These are phyloP conservation scores for Scopulariopsis brevicaulis DNA, from an alignment of 2,329 filamentous ascomycete species.

Conservation along the genomic window DNA sequence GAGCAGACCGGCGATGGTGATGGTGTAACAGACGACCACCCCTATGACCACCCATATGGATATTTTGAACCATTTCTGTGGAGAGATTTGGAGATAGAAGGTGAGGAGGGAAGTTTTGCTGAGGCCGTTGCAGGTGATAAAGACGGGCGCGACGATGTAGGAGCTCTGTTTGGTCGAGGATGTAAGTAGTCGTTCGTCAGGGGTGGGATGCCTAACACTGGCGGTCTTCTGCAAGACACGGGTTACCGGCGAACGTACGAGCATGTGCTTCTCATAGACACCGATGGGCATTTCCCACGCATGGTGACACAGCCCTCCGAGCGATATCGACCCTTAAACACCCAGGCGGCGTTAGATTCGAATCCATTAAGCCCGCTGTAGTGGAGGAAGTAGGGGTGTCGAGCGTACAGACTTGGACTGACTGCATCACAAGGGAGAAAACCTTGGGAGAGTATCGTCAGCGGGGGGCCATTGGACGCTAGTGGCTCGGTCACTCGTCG, in stretches of 20 bases:
- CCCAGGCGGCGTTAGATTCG: constrained; percentile 4
- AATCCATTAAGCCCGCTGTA: neutral
- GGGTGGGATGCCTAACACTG: too few relatives aligned
- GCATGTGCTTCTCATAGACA: constrained; percentile 11
- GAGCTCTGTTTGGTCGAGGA: constrained; percentile 7
- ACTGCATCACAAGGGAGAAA: neutral
- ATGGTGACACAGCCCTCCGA: neutral
- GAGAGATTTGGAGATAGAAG: constrained; percentile 24
- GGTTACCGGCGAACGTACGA: neutral
- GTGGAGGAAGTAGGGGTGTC: neutral
- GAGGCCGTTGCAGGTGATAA: constrained; percentile 20
- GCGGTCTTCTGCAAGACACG: too few relatives aligned
- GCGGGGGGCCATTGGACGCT: neutral
- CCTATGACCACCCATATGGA: constrained; percentile 16
- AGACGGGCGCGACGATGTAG: constrained; percentile 16
- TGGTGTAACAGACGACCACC: constrained; percentile 18
- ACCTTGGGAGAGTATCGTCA: neutral
- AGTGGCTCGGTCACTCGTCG: too few relatives aligned
- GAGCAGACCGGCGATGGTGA: constrained; percentile 19
- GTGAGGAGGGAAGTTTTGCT: constrained; percentile 25
- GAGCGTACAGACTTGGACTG: neutral
- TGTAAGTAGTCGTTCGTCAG: neutral
- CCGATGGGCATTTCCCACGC: constrained; percentile 7
- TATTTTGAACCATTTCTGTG: constrained; percentile 19
- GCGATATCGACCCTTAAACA: constrained; percentile 4